Base-by-base conservation (phyloP, 306 rosid genomes). In the Malus fusca region DNA sequence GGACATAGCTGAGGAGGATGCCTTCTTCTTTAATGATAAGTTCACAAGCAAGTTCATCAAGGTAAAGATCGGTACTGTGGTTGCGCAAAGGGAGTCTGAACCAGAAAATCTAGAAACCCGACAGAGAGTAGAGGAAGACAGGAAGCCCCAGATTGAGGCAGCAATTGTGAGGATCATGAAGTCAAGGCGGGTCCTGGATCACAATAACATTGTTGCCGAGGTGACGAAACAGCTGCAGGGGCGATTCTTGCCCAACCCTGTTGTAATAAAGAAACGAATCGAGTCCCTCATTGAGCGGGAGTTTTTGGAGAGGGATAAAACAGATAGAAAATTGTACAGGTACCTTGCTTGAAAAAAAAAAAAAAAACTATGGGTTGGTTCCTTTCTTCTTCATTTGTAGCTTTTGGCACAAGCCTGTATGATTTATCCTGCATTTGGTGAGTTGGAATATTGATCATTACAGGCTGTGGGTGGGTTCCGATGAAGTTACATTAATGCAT, bases 231-330 rank as follows among this genome's bases (percentile, higher is more conserved):
- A 88, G 83, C 79, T 93, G 82, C 96, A 93, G 75, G 73, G 81
- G 0, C 86, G 92, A 53, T 93, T 93, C 89, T 73, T 91, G 11
- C 84, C 93, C 18, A 91, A 93, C 70, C 97, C 96, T 0, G 88
- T 86, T 0, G 91, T 89, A 77, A 86, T 93, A 52, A 93, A 93
- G 81, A 93, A 89, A 79, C 86, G 97, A 68, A 89, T 93, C 0
- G 98, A 93, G 86, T 90, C 98, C 74, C 95, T 93, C 30, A 87
- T 93, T 51, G 95, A 93, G 84, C 76, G 96, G 77, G 98, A 93
- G 23, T 93, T 93, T 79, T 75, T 93, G 88, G 97, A 89, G 84
- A 86, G 98, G 86, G 97, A 93, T 81, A 80, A 78, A 35, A 75
- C 40, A n/a, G 97, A 93, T 85, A 77, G 89, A 82, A 89, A 85